phyloP scores from a whole-genome alignment of 23 red algal genomes.

The Gracilaria domingensis region DNA sequence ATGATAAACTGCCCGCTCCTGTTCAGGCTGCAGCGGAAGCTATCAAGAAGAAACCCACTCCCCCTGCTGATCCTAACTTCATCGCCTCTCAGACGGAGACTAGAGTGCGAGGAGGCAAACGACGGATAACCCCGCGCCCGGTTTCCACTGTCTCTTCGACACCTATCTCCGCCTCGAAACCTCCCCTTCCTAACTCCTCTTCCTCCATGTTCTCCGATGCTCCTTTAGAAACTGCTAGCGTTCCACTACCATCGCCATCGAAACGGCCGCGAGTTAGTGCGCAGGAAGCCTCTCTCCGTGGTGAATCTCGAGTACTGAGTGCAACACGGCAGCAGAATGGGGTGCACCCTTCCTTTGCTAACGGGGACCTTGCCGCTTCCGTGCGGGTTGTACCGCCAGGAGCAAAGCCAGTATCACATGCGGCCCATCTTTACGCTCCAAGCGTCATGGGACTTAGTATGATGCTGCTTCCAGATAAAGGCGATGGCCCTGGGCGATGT shows the following conservation, averaged over 20 bases:
- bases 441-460: conserved; percentile 76
- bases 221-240: neutral
- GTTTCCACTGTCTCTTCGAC: conserved; percentile 31
- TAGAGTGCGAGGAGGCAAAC: conserved; percentile 80
- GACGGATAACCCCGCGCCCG: conserved; percentile 86
- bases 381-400: conserved; percentile 28
- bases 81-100: conserved; percentile 80
- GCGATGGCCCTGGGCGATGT: conserved; percentile 65
- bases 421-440: conserved; percentile 63
- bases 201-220: conserved; percentile 1
- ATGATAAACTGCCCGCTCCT: conserved; percentile 55
- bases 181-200: conserved; percentile 7
- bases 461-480: conserved; percentile 61
- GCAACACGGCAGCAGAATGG: conserved; percentile 29
- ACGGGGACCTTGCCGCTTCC: neutral
- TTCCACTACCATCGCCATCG: neutral
- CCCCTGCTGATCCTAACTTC: conserved; percentile 58
- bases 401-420: conserved; percentile 45
- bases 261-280: conserved; percentile 28
- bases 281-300: conserved; percentile 21
- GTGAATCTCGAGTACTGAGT: neutral
- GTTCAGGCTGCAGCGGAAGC: conserved; percentile 42
- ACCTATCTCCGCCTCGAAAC: neutral
- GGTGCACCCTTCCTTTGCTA: conserved; percentile 11
- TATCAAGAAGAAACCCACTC: conserved; percentile 50